phyloP scores from a whole-genome alignment of 73 alveolate species.

The Paramecium sonneborni region DNA sequence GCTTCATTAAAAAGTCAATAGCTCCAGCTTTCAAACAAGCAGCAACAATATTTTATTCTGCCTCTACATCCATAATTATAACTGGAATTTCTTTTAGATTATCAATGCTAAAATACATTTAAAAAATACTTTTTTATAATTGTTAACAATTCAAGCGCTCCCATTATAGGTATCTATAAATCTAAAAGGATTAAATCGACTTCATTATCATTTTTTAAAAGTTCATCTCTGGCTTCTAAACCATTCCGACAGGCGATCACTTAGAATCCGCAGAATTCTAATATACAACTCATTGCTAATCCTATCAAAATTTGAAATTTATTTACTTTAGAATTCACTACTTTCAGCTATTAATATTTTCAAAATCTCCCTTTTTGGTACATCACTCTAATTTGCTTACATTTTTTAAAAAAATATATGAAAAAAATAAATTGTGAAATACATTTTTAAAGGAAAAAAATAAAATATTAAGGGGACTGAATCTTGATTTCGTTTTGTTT shows the following conservation, averaged over 20 bases:
- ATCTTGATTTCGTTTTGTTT: no score
- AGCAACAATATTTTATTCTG: slow-evolving; percentile 73
- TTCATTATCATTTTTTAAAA: slow-evolving; percentile 69
- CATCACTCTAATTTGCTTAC: background rate
- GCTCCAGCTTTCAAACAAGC: slow-evolving; percentile 83
- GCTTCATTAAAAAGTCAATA: slow-evolving; percentile 82
- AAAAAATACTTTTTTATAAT: slow-evolving; percentile 70
- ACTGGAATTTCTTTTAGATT: slow-evolving; percentile 79
- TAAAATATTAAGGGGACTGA: no score
- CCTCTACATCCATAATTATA: slow-evolving; percentile 84
- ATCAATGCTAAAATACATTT: background rate
- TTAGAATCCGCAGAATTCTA: slow-evolving; percentile 78
- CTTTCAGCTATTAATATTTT: slow-evolving; percentile 83
- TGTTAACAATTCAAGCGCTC: slow-evolving; percentile 83
- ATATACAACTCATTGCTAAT: slow-evolving; percentile 80
- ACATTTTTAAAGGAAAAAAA: no score
- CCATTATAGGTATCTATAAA: slow-evolving; percentile 86
- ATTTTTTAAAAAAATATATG: background rate
- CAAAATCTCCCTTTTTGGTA: background rate
- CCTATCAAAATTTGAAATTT: background rate
- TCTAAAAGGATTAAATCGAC: slow-evolving; percentile 86
- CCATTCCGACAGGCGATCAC: slow-evolving; percentile 82
- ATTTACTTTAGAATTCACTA: slow-evolving; percentile 79
- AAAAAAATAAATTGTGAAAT: background rate
- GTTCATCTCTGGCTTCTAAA: slow-evolving; percentile 74